Conservation (phyloP, 2,329 filamentous ascomycete genomes). For the Phialemoniopsis sp. region DNA sequence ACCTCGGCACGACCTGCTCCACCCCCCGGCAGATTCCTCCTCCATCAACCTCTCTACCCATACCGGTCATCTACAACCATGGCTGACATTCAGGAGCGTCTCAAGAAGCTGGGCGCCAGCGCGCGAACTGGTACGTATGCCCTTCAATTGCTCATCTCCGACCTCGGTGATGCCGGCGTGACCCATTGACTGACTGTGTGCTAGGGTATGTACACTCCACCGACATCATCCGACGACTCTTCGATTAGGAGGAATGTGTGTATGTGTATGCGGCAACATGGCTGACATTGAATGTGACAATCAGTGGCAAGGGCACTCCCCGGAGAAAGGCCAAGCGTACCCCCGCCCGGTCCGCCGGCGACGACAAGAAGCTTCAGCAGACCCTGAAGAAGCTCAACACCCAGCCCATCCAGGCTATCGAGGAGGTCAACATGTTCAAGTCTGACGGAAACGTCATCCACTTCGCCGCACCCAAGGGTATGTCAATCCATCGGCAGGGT, state of each 20-base stretch:
- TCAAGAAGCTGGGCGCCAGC: constrained; percentile 53
- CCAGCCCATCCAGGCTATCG: constrained; percentile 98
- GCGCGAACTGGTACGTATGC: constrained; percentile 63
- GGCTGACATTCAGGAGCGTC: constrained; percentile 54
- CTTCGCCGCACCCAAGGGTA: constrained; percentile 97
- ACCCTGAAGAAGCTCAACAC: constrained; percentile 99
- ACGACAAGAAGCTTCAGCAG: constrained; percentile 99
- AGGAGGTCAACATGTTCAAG: constrained; percentile 99
- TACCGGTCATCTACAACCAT: constrained; percentile 25
- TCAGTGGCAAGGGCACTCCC: constrained; percentile 92
- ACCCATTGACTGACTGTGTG: too few relatives aligned
- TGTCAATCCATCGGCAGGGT: constrained; percentile 28
- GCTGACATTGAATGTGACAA: constrained; percentile 6
- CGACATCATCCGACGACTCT: too few relatives aligned
- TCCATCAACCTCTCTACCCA: not conserved
- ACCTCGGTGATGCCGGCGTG: too few relatives aligned
- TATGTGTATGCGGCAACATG: too few relatives aligned
- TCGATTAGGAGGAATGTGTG: too few relatives aligned
- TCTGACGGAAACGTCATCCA: constrained; percentile 99
- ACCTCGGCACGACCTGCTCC: not conserved
- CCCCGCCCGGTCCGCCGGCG: constrained; percentile 84
- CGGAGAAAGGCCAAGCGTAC: constrained; percentile 98
- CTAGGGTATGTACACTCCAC: too few relatives aligned
- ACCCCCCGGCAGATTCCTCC: not conserved
- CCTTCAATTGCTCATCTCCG: too few relatives aligned